Evolutionary conservation across 139 green algal species (phyloP).

Genomic region (Diplosphaera chodatii): DNA sequence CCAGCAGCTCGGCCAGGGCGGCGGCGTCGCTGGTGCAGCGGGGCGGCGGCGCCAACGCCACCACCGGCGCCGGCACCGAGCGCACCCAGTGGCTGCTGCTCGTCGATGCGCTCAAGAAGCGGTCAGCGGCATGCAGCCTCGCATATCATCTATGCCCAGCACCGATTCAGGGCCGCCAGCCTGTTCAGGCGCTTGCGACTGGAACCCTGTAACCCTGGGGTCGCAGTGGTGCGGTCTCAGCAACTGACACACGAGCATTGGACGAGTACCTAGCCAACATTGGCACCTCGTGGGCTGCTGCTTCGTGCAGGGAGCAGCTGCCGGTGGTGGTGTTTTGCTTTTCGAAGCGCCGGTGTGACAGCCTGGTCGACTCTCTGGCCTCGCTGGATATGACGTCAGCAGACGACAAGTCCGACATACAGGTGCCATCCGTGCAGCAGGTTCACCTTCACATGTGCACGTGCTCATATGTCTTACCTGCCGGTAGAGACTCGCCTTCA

Average conservation of each 20-base stretch:
- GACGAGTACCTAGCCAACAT: no score
- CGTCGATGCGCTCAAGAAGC: constrained; percentile 58
- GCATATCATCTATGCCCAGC: no score
- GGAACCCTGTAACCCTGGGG: no score
- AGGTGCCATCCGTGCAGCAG: constrained; percentile 31
- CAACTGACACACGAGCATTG: no score
- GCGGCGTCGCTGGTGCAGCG: constrained; percentile 11
- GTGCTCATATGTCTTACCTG: no score
- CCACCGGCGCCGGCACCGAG: constrained; percentile 34
- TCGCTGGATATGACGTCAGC: constrained; percentile 66
- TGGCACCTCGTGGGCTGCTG: not conserved
- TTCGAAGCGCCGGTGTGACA: constrained; percentile 75
- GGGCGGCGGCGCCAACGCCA: constrained; percentile 30
- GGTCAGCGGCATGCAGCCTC: no score
- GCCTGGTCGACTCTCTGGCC: constrained; percentile 27
- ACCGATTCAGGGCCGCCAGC: no score
- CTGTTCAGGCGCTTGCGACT: no score
- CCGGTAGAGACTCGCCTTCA: no score
- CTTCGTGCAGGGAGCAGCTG: constrained; percentile 45
- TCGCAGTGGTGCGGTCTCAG: no score
- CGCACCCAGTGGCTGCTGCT: constrained; percentile 57
- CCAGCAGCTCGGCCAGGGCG: constrained; percentile 19
- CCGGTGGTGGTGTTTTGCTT: constrained; percentile 87
- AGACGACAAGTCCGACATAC: constrained; percentile 70
- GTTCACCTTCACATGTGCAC: no score